Conservation (phyloP, 192 early-diverging fungal species). For the Phlyctochytrium bullatum region DNA sequence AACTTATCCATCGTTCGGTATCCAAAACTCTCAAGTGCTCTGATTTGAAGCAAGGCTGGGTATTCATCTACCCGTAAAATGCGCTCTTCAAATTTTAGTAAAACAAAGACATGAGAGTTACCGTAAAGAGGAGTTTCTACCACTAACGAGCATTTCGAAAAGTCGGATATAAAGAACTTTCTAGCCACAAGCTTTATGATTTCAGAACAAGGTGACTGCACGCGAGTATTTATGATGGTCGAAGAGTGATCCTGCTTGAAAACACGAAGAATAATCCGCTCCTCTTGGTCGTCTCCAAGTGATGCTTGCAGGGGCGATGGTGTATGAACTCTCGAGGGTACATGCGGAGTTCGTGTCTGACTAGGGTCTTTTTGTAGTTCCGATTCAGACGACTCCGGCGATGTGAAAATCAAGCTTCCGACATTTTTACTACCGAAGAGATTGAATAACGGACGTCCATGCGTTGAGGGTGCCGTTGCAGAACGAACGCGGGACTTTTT, state of each 20-base stretch:
- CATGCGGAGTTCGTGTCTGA: not conserved
- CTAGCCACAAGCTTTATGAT: constrained; percentile 69
- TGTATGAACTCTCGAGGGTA: not conserved
- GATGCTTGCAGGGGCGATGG: not conserved
- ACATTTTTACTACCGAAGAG: not conserved
- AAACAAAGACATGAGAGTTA: constrained; percentile 33
- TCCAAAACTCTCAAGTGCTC: constrained; percentile 73
- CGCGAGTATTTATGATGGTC: constrained; percentile 68
- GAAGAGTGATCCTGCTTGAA: constrained; percentile 80
- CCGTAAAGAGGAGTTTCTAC: not conserved
- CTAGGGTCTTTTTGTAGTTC: not conserved
- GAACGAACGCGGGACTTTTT: not conserved
- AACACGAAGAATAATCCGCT: constrained; percentile 55
- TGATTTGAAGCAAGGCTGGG: constrained; percentile 72
- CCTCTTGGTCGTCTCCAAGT: not conserved
- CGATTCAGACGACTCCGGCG: not conserved
- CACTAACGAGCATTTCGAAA: constrained; percentile 32
- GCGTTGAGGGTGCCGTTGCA: not conserved
- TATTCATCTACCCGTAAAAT: constrained; percentile 65
- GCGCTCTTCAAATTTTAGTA: too few species aligned
- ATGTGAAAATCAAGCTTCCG: not conserved
- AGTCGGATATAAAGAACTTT: constrained; percentile 81
- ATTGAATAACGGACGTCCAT: not conserved
- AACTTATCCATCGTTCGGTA: constrained; percentile 75
- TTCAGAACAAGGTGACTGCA: constrained; percentile 71